Percentiles rank a stretch among this genome's conserved stretches.
phyloP scores from a whole-genome alignment of 192 early-diverging fungal genomes.

The Dispira parvispora region DNA sequence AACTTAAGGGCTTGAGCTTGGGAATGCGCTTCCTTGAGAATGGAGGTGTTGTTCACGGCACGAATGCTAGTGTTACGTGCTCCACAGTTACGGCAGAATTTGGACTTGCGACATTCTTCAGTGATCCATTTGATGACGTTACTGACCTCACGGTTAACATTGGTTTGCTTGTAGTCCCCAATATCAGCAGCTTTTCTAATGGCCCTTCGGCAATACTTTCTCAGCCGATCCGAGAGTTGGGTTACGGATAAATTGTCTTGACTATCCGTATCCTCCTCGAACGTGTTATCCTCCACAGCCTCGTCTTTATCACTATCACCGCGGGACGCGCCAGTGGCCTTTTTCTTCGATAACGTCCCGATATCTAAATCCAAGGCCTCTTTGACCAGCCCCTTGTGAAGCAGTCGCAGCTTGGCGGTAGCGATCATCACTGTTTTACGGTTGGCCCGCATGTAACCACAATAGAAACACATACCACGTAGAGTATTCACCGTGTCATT shows the following conservation, averaged over 20 bases:
- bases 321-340: background rate
- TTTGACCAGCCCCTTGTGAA: slow-evolving; percentile 71
- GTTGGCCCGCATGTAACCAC: slow-evolving; percentile 61
- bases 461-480: slow-evolving; percentile 74
- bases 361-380: slow-evolving; percentile 76
- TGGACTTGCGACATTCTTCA: background rate
- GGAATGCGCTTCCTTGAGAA: too few relatives aligned
- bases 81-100: background rate
- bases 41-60: too few relatives aligned
- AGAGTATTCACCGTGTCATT: slow-evolving; percentile 75
- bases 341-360: slow-evolving; percentile 7
- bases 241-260: background rate
- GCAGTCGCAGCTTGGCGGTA: slow-evolving; percentile 61
- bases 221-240: background rate
- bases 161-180: slow-evolving; percentile 20
- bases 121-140: slow-evolving; percentile 19
- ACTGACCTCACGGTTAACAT: slow-evolving; percentile 19
- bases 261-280: slow-evolving; percentile 27
- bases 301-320: slow-evolving; percentile 21
- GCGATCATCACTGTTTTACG: slow-evolving; percentile 39
- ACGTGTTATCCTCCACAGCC: slow-evolving; percentile 18
- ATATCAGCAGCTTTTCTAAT: slow-evolving; percentile 10
- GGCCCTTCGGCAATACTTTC: background rate
- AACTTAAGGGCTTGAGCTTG: too few relatives aligned
- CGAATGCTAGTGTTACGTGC: too few relatives aligned